A percentile compares a stretch with the other conserved stretches of the same genome.
Evolutionary conservation across 2,329 filamentous ascomycete genomes (phyloP).

Genomic region (Aspergillus udagawae): DNA sequence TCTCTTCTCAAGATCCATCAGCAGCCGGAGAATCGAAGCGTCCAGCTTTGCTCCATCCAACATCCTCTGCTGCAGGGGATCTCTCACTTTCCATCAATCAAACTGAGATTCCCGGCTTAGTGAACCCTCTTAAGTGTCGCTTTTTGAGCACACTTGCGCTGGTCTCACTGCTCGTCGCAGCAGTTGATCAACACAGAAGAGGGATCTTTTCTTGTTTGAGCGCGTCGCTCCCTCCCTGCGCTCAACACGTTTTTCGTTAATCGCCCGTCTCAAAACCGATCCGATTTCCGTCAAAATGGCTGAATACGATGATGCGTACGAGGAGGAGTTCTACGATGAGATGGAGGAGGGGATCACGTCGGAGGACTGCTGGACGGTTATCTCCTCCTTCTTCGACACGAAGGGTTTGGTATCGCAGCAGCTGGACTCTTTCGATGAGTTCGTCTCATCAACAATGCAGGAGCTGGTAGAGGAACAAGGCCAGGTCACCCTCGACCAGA

Average conservation of each 20-base stretch:
- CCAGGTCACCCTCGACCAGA: conserved; percentile 88
- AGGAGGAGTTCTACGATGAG: conserved; percentile 64
- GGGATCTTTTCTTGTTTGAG: conserved; percentile 18
- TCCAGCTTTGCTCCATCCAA: conserved; percentile 19
- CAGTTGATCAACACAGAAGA: conserved; percentile 11
- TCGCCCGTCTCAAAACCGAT: conserved; percentile 4
- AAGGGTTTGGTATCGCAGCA: conserved; percentile 97
- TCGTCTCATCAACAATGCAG: conserved; percentile 89
- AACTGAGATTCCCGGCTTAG: conserved; percentile 21
- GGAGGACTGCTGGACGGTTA: conserved; percentile 98
- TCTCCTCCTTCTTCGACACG: conserved; percentile 91
- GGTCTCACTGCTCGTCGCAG: conserved; percentile 8
- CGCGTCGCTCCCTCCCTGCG: conserved; percentile 25
- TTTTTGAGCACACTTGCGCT: neutral
- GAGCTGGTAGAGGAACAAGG: conserved; percentile 91
- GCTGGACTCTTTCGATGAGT: conserved; percentile 97
- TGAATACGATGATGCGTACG: conserved; percentile 61
- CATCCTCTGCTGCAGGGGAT: conserved; percentile 23
- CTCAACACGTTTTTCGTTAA: conserved; percentile 6
- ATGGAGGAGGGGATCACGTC: conserved; percentile 76
- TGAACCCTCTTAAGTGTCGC: conserved; percentile 4
- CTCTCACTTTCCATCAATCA: conserved; percentile 21
- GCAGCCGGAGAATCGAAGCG: conserved; percentile 16
- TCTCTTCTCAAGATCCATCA: conserved; percentile 30
- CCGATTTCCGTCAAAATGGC: conserved; percentile 43